A percentile compares a stretch with the other conserved stretches of the same genome.
These are phyloP conservation scores for Acorus calamus DNA, from an alignment of 106 monocot species.

Conservation along the genomic window DNA sequence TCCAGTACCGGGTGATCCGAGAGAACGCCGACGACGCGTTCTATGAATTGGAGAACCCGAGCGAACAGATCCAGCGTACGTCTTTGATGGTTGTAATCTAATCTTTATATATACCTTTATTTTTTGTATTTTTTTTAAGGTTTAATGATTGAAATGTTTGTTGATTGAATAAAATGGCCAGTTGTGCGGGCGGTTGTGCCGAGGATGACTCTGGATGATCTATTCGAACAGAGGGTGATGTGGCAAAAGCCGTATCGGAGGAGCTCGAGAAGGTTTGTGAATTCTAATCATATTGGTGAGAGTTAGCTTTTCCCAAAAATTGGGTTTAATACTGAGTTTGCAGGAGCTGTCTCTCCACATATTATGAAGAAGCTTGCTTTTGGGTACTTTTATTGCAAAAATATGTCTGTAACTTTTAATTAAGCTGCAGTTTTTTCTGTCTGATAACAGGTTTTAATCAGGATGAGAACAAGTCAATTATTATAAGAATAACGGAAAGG, in stretches of 20 bases:
- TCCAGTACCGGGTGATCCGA: conserved; percentile 69
- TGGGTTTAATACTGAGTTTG: no score
- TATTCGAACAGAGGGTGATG: conserved; percentile 94
- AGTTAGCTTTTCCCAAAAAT: no score
- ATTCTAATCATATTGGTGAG: no score
- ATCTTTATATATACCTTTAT: background rate
- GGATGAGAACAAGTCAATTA: no score
- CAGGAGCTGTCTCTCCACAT: no score
- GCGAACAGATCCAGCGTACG: conserved; percentile 92
- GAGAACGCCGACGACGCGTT: conserved; percentile 95
- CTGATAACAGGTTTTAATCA: no score
- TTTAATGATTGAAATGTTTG: background rate
- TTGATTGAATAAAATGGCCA: conserved; percentile 14
- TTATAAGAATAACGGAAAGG: no score
- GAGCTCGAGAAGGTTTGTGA: conserved; percentile 88
- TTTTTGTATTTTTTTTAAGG: background rate
- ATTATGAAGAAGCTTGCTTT: no score
- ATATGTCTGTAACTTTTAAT: no score
- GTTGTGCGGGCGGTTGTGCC: conserved; percentile 93
- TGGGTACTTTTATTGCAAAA: no score
- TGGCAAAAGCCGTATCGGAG: conserved; percentile 76
- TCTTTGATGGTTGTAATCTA: conserved; percentile 57
- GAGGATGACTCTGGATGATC: conserved; percentile 74
- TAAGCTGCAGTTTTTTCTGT: no score
- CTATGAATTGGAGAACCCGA: conserved; percentile 91